Base-by-base conservation (phyloP, 2,329 filamentous ascomycete species). In the Cephalotrichum gorgonifer region DNA sequence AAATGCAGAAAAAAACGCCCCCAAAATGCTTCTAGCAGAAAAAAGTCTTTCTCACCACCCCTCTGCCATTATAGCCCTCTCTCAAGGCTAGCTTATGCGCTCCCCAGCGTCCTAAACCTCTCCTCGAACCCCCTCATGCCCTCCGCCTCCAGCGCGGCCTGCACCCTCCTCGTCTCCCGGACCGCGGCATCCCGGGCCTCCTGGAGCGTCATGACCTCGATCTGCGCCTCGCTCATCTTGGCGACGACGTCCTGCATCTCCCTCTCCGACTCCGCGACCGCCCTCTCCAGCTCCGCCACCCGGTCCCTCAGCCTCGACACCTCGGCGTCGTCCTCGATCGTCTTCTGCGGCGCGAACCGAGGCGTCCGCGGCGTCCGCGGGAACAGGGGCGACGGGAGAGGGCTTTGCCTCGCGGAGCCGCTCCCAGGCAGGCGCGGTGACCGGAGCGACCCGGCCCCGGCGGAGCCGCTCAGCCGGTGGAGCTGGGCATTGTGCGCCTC, bases 191-290 rank as follows among this genome's bases (percentile, higher is more conserved):
- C 87, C 57, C 80, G 76, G 64, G 85, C 79, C 55, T 80, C 79
- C 63, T 90, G 86, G 44, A 94, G 72, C 61, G 88, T 84, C 58
- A 86, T 80, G 43, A 93, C 87, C 66, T 90, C 85, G 54, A 91
- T 86, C 68, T 93, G 87, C 25, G 86, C 85, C 57, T 74, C 72
- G 66, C 86, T 90, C 82, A 94, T 91, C 57, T 80, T 77, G 52
- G 81, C 75, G 15, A 93, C 83, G 6, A 93, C 86, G 60, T 87
- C 82, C 59, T 88, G 81, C 84, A 93, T 90, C 66, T 91, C 86
- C 43, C 72, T 74, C 60, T 93, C 88, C 11, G 66, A 63, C 31
- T 68, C 64, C 8, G 64, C 62, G 3, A 69, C 64, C 15, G 90
- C 85, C 58, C 80, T 83, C 70, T 98, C 93, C 3, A 98, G 79